Percentiles rank a stretch among this genome's conserved stretches.
phyloP scores from a whole-genome alignment of 495 filamentous ascomycete species.

The Podospora anserina region DNA sequence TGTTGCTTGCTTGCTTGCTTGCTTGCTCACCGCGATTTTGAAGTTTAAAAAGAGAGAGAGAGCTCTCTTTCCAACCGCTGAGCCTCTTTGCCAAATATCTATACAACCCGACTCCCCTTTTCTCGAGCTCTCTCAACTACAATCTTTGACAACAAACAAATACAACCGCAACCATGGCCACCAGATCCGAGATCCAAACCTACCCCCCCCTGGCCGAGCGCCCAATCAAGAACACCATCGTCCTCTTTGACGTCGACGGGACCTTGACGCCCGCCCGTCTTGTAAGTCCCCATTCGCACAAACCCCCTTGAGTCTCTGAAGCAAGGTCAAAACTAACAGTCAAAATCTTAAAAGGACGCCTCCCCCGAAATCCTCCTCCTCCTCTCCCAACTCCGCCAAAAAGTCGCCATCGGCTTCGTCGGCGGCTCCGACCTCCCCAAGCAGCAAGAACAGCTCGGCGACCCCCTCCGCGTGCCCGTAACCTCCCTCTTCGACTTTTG shows the following conservation, averaged over 20 bases:
- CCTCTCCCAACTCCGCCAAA: constrained; percentile 75
- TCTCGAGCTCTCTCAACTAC: neutral
- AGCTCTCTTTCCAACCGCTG: neutral
- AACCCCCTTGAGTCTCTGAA: too few relatives aligned
- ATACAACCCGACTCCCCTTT: neutral
- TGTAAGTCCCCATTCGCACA: constrained; percentile 43
- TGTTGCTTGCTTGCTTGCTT: neutral
- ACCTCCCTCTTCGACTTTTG: constrained; percentile 89
- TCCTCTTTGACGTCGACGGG: constrained; percentile 89
- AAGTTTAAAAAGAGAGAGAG: neutral
- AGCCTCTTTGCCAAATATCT: neutral
- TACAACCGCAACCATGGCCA: constrained; percentile 33
- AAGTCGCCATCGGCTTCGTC: constrained; percentile 88
- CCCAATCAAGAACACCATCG: constrained; percentile 83
- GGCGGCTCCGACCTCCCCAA: constrained; percentile 84
- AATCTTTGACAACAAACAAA: neutral
- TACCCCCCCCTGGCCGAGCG: constrained; percentile 77
- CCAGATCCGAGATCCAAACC: constrained; percentile 4
- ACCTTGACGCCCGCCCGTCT: constrained; percentile 77
- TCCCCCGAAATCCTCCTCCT: constrained; percentile 78
- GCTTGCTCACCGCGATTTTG: constrained; percentile 20
- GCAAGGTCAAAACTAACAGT: too few relatives aligned
- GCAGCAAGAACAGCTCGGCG: constrained; percentile 93
- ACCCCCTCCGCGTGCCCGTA: constrained; percentile 52
- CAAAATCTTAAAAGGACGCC: constrained; percentile 32